Evolutionary conservation across 345 rosid species (phyloP), one percentile per base, ranked within the genome.

Genomic region (Rhodamnia argentea): DNA sequence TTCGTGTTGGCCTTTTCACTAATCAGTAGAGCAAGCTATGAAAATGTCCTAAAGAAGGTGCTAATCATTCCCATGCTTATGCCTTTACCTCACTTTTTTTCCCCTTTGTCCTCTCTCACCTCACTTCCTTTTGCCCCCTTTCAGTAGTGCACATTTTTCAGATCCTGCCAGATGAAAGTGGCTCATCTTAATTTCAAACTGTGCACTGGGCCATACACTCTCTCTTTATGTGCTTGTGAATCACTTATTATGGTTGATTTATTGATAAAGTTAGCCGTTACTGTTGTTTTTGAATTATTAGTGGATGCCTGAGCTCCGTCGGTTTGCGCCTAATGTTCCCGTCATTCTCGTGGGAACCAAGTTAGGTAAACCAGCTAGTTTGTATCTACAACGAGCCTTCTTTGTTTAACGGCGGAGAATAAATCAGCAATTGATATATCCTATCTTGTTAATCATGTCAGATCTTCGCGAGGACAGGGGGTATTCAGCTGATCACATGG

Each of bases 261-360:
- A 20, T 60, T n/a, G 85, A 70, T 70, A 47, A 78, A 40, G 83
- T 29, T 83, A 82, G 52, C 86, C 76, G 62, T 78, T 55, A 88
- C 44, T 64, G n/a, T 88, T 88, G 85, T 11, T 40, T 70, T 86
- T 54, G 24, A 86, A 82, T 76, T 76, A 37, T 59, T 94, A 97
- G 99, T 96, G 99, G 99, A 95, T 96, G 99, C 99, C 99, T 32
- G 99, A 97, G 89, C 98, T 96, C 56, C 96, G 98, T 15, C 87
- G 98, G 82, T 97, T 97, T 87, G 99, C 99, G 1, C 99, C 99
- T 55, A 93, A 93, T 89, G 98, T 96, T 89, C 99, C 99, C 2
- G 93, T 97, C 87, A 98, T 97, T 76, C 98, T 97, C 81, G 99
- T 96, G 86, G 99, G 99, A 84, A 97, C 99, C 26, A 97, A 97